Evolutionary conservation across 192 early-diverging fungal species (phyloP), one percentile per base, ranked within the genome.

Genomic region (Phlyctochytrium arcticum): DNA sequence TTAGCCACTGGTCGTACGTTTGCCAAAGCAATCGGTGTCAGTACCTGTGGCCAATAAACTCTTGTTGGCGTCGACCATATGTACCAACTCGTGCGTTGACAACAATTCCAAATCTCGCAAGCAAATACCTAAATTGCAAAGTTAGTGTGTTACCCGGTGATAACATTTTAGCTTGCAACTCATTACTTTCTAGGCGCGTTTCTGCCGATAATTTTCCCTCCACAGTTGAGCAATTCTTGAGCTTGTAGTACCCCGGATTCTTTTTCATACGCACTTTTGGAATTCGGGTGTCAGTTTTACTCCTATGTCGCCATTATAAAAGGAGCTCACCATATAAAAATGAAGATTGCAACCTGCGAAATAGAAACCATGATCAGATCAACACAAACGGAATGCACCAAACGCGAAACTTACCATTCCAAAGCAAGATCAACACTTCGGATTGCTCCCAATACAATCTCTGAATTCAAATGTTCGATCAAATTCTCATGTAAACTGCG

Each of bases 401-500:
- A 54, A 19, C 17, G 12, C 17, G 21, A 56, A 15, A 23, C 37
- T 62, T 34, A 70, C 87, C 88, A 77, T 65, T 59, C 74, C 29
- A 65, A 37, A 9, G 69, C 83, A 32, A n/a, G 64, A 31, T 62
- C 54, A n/a, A 36, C n/a, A 49, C 61, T 76, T 47, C 6, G 58
- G 49, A 71, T 77, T 46, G 62, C 64, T 6, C 66, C 85, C 1
- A 73, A 74, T 30, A 57, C 63, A 23, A 72, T 76, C 67, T 70
- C 81, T 23, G 75, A 82, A 74, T 81, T 87, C 50, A 68, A 62
- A 62, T 75, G 86, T 62, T 90, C 89, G 49, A 82, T 82, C 47
- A 90, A 60, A 47, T 72, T 77, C 33, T 80, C 65, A 57, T 85
- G 84, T 47, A 85, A 63, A 36, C 74, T 80, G 24, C 15, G 15